These are phyloP conservation scores for Diospyros lotus DNA, from an alignment of 148 eudicot genomes.

Conservation along the genomic window DNA sequence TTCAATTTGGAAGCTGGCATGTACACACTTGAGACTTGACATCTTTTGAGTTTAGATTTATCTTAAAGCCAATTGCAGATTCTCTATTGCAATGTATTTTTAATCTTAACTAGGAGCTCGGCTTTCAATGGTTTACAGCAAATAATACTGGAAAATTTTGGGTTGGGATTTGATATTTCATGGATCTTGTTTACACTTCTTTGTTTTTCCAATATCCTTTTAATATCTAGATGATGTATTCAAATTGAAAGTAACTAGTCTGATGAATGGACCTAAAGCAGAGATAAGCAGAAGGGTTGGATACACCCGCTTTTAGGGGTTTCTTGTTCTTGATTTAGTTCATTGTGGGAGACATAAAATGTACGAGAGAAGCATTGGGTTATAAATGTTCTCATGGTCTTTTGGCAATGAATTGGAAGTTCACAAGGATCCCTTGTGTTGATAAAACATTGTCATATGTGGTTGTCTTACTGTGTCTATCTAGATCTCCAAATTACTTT, in stretches of 20 bases:
- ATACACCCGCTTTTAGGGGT: neutral
- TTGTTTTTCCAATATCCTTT: neutral
- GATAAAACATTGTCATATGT: neutral
- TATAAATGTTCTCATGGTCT: neutral
- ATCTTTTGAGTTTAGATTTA: neutral
- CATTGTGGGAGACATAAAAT: neutral
- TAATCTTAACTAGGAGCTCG: neutral
- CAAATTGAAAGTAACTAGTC: neutral
- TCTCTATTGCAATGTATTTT: neutral
- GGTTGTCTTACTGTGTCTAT: neutral
- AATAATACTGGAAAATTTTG: neutral
- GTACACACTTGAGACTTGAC: conserved; percentile 2
- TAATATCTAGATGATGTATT: neutral
- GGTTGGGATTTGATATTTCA: neutral
- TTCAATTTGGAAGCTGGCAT: neutral
- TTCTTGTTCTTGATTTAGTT: neutral
- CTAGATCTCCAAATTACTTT: neutral
- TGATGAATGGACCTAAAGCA: neutral
- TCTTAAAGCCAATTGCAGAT: neutral
- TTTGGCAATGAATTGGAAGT: neutral
- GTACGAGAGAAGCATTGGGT: neutral
- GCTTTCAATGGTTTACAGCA: neutral
- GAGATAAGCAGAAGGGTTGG: neutral
- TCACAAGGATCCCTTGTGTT: neutral
- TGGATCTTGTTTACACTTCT: neutral